These are phyloP conservation scores for Daedaleopsis sinensis DNA, from an alignment of 768 basidiomycete genomes.

Conservation along the genomic window DNA sequence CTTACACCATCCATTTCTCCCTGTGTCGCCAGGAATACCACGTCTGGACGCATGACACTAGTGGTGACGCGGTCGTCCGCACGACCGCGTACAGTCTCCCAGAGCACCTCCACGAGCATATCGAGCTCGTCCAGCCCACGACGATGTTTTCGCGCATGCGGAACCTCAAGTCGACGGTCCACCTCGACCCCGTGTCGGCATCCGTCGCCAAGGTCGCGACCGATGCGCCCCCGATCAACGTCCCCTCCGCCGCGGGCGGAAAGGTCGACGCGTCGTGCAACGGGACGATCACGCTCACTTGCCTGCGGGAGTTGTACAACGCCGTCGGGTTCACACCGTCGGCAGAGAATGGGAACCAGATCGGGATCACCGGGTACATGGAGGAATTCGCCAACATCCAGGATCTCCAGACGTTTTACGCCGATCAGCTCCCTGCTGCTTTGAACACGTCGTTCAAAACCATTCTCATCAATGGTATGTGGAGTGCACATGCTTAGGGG, in stretches of 20 bases:
- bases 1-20: too few relatives aligned
- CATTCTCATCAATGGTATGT: slow-evolving; percentile 52
- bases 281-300: slow-evolving; percentile 34
- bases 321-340: slow-evolving; percentile 30
- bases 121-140: slow-evolving; percentile 74
- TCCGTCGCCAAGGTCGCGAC: background rate
- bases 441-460: slow-evolving; percentile 52
- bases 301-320: slow-evolving; percentile 39
- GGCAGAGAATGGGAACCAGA: slow-evolving; percentile 29
- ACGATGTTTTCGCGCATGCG: slow-evolving; percentile 62
- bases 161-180: slow-evolving; percentile 44
- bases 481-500: background rate
- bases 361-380: slow-evolving; percentile 40
- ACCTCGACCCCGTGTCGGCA: slow-evolving; percentile 7
- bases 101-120: slow-evolving; percentile 53
- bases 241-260: slow-evolving; percentile 30
- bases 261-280: slow-evolving; percentile 37
- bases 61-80: slow-evolving; percentile 59
- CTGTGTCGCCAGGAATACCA: slow-evolving; percentile 53
- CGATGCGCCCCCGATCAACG: slow-evolving; percentile 31
- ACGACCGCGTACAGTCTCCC: slow-evolving; percentile 73
- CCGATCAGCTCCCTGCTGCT: slow-evolving; percentile 35
- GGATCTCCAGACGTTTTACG: slow-evolving; percentile 38
- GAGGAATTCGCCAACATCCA: slow-evolving; percentile 34
- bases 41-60: slow-evolving; percentile 57